Base-by-base conservation (phyloP, 2,329 filamentous ascomycete species). In the Dactylellina drechsleri region DNA sequence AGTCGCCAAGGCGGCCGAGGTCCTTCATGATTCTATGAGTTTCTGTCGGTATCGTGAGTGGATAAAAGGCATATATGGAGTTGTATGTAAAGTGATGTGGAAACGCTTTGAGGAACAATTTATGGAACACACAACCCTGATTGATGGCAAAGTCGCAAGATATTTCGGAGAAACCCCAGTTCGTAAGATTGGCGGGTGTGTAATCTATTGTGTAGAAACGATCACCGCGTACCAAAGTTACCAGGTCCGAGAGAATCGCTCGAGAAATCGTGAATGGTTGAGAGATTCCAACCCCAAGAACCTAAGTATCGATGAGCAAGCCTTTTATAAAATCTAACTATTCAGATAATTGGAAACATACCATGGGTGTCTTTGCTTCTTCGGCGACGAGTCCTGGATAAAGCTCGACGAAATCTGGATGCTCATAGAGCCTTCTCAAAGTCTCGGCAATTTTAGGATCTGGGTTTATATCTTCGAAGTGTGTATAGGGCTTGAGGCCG, bases 91-190 rank as follows among this genome's bases (percentile, higher is more conserved):
- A 94, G 82, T 92, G 90, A 77, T 91, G 86, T 0, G 92, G 92
- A 84, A 96, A 92, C 0, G 91, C 91, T 4, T 90, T 87, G 41
- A 92, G 84, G 80, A 93, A 90, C 41, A 96, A 85, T 84, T 95
- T 96, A 84, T 93, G 93, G 82, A 94, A 91, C 12, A 93, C 88
- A 78, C 90, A 92, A 54, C 92, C 92, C 80, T 95, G 89, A 82
- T 95, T 91, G 77, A 94, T 82, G 71, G 86, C 87, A 20, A 89
- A 82, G 78, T 96, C 91, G 66, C 90, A 92, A 18, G 91, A 85
- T 2, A 87, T 90, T 80, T 92, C 90, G 65, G 88, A 87, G 83
- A 87, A 94, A 18, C 92, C 92, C 92, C 92, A 96, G 82, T 92
- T 93, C 0, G 92, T 96, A 54, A 96, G 82, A 78, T 89, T 88